Evolutionary conservation across 768 basidiomycete species (phyloP), one percentile per base, ranked within the genome.

Genomic region (Auriscalpium vulgare): DNA sequence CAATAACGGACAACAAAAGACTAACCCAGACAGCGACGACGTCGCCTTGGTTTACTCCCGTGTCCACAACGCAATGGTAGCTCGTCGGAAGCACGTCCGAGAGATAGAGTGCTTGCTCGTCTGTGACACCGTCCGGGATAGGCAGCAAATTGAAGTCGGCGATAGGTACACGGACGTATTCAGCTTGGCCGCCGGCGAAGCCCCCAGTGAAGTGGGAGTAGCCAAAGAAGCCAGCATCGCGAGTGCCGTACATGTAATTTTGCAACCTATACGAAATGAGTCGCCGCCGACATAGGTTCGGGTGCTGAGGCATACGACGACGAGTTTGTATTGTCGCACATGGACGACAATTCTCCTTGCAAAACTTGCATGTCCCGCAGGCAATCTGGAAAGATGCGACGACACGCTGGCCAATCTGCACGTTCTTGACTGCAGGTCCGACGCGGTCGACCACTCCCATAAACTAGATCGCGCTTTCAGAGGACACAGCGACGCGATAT

Each of bases 341-440:
- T 81, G 2, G 83, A 84, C 0, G 84, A 84, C 0, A 85, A 62
- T 86, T 87, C 67, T 88, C 68, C 68, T 87, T 70, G 78, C 88
- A 91, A 69, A 80, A 89, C 47, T 75, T 68, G 69, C 87, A 88
- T 50, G 78, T 75, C 2, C 88, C 86, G 62, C 87, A 89, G 0
- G 85, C 84, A 52, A 86, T 82, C 65, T 88, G 86, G 80, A 90
- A 90, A 2, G 82, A 83, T 0, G 81, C 78, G n/a, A 90, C 88
- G 53, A 89, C 87, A 21, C 87, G 79, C 62, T 90, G 81, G 17
- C 88, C 88, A 11, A 73, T 60, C 35, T 77, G 70, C 56, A 88
- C 68, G 48, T 82, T 80, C 40, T 68, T 79, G n/a, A 89, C 83
- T 54, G 74, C 78, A 0, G 81, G 77, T 0, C 88, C 87, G 37